These are phyloP conservation scores for Xerocomellus chrysenteron DNA, from an alignment of 768 basidiomycete species.

Conservation along the genomic window DNA sequence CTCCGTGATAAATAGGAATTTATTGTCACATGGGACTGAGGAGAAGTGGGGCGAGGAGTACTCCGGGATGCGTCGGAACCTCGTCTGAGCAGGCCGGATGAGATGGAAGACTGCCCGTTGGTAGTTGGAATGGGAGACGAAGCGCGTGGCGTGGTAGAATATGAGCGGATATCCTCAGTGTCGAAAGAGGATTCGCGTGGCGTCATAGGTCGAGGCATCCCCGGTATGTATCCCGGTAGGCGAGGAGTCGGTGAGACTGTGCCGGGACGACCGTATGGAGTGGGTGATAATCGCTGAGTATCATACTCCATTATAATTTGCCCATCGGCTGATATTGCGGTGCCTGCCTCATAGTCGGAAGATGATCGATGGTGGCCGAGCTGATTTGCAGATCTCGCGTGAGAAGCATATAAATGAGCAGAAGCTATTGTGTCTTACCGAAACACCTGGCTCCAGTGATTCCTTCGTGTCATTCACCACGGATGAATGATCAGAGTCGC, in stretches of 20 bases:
- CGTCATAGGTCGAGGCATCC: constrained; percentile 90
- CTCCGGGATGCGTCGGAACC: constrained; percentile 56
- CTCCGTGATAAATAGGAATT: constrained; percentile 53
- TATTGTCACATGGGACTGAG: constrained; percentile 40
- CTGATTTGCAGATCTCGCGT: constrained; percentile 17
- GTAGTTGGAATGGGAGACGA: constrained; percentile 54
- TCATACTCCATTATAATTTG: constrained; percentile 48
- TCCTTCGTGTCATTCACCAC: constrained; percentile 19
- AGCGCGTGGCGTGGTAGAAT: constrained; percentile 73
- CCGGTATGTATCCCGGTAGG: constrained; percentile 83
- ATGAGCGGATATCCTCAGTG: constrained; percentile 69
- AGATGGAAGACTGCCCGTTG: constrained; percentile 36
- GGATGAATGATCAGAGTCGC: constrained; percentile 27
- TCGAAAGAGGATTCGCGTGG: constrained; percentile 70
- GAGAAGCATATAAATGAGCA: constrained; percentile 17
- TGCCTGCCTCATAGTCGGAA: constrained; percentile 56
- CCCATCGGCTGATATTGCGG: constrained; percentile 69
- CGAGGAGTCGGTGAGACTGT: constrained; percentile 50
- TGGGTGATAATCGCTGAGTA: constrained; percentile 56
- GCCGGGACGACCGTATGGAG: constrained; percentile 53
- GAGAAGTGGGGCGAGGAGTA: constrained; percentile 49
- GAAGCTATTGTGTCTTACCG: constrained; percentile 22
- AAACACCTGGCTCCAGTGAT: constrained; percentile 16
- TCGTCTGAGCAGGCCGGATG: constrained; percentile 45
- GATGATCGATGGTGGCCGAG: constrained; percentile 34